Base-by-base conservation (phyloP, 2,329 filamentous ascomycete species). In the Microcyclosporella mali region DNA sequence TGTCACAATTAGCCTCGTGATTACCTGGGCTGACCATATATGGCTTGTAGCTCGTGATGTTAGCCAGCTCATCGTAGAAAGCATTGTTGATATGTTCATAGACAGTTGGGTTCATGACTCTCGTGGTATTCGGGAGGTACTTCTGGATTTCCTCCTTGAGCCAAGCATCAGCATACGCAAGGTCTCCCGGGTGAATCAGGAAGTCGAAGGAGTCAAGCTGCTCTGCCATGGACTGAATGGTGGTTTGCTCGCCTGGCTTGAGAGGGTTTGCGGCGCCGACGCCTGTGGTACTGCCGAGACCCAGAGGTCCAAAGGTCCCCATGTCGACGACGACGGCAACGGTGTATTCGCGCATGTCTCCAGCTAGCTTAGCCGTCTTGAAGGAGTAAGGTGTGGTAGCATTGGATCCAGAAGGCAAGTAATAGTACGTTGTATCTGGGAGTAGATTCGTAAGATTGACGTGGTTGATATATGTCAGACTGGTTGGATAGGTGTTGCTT, bases 81-180 rank as follows among this genome's bases (percentile, higher is more conserved):
- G 73, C 66, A 52, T 79, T 74, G 1, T 77, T 60, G 50, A 79
- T 79, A 18, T 73, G 69, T 47, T 78, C 69, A 56, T 73, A 79
- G 14, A 73, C 74, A 21, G 74, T 63, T 12, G 64, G 61, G 33
- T 73, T 72, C 28, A 73, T 64, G 6, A 71, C 47, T 1, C 72
- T 45, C 55, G 42, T 52, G 10, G 52, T 53, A 43, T 53, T 53
- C 30, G 51, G 50, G 9, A 55, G 40, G 43, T 46, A 56, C 8
- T 43, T 36, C 37, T 49, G 40, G 27, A 77, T 78, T 34, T 69
- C 64, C 1, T 65, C 47, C 17, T 65, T 70, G 6, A 72, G 58
- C 77, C 77, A 81, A 58, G 78, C 71, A 44, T 81, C 78, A 2
- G 77, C 77, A 50, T 81, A 81, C 0, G 62, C 76, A 11, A 80